phyloP scores from a whole-genome alignment of 1,284 basidiomycete genomes.

The Wolfiporia cocos region DNA sequence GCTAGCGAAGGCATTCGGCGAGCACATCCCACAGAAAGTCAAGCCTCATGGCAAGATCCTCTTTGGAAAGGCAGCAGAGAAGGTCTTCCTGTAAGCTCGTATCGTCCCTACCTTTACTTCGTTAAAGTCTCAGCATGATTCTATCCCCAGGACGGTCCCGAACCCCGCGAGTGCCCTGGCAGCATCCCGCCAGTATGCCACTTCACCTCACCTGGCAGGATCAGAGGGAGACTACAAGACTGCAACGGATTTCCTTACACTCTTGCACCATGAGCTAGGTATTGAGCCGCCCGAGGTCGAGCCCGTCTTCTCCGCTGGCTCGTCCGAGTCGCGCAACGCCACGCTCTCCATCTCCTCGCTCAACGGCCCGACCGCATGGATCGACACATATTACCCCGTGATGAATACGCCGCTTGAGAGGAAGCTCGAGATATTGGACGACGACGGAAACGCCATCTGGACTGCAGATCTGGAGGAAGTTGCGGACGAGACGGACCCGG shows the following conservation, averaged over 20 bases:
- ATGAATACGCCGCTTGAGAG: slow-evolving; percentile 72
- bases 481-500: slow-evolving; percentile 55
- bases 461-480: slow-evolving; percentile 64
- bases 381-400: slow-evolving; percentile 79
- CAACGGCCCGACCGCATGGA: slow-evolving; percentile 60
- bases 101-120: no score
- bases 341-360: slow-evolving; percentile 50
- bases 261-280: slow-evolving; percentile 59
- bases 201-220: slow-evolving; percentile 70
- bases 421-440: slow-evolving; percentile 54
- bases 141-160: slow-evolving; percentile 43
- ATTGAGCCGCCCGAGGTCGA: slow-evolving; percentile 36
- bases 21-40: neutral
- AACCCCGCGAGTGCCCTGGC: slow-evolving; percentile 46
- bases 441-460: slow-evolving; percentile 52
- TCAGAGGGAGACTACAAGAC: slow-evolving; percentile 59
- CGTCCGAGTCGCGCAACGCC: slow-evolving; percentile 55
- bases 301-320: slow-evolving; percentile 64
- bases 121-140: no score
- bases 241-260: slow-evolving; percentile 53
- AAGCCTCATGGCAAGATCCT: neutral
- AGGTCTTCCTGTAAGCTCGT: slow-evolving; percentile 18
- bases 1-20: slow-evolving; percentile 2
- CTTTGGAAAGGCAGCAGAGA: slow-evolving; percentile 9
- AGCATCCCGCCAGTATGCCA: slow-evolving; percentile 54